Conservation (phyloP, 345 rosid genomes). For the Brassica carinata region DNA sequence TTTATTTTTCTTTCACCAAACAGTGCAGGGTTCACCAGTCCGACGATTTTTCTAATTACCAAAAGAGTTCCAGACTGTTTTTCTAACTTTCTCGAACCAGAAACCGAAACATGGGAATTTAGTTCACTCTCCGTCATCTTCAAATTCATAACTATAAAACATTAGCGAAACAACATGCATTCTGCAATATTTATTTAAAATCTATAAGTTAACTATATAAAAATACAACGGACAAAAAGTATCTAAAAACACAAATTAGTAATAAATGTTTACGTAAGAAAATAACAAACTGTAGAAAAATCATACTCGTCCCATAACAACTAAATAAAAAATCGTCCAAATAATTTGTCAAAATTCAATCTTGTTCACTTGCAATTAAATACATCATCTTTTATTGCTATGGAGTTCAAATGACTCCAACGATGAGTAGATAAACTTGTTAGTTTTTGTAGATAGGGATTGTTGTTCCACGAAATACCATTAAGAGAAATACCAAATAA, state of each 20-base stretch:
- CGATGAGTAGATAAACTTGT: not conserved
- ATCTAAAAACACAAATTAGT: not conserved
- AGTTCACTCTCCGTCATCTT: not conserved
- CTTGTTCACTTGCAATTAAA: not conserved
- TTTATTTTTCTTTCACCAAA: slow-evolving; percentile 17
- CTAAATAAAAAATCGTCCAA: not conserved
- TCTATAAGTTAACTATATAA: not conserved
- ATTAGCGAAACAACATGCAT: not conserved
- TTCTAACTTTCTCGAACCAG: not conserved
- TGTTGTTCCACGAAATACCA: slow-evolving; percentile 1
- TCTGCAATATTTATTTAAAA: not conserved
- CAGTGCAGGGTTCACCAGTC: not conserved
- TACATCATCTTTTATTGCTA: not conserved
- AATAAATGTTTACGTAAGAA: not conserved
- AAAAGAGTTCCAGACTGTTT: not conserved
- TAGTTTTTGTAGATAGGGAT: not conserved
- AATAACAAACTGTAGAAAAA: not conserved
- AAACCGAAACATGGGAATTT: not conserved
- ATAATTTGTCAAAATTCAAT: not conserved
- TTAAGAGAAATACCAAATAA: not conserved
- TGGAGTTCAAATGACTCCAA: not conserved
- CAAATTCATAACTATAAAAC: not conserved
- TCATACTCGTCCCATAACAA: not conserved
- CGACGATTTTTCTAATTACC: not conserved
- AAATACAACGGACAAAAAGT: no score